Evolutionary conservation across 2,329 filamentous ascomycete species (phyloP).

Genomic region (Colletotrichum noveboracense): DNA sequence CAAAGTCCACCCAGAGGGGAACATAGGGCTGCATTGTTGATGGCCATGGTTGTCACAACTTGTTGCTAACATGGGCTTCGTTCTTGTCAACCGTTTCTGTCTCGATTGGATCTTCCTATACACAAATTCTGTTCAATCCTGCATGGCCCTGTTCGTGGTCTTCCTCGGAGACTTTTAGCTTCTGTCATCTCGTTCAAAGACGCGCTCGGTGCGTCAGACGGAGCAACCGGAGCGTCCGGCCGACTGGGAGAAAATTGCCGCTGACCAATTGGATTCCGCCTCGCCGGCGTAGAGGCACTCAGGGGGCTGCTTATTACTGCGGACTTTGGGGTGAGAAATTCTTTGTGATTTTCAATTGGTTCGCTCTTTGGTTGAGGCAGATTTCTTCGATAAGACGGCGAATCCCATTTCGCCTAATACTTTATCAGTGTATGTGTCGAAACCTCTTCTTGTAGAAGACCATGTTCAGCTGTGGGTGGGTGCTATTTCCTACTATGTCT

Average conservation of each 20-base stretch:
- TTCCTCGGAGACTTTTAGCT: neutral
- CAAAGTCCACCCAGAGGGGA: neutral
- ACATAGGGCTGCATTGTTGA: neutral
- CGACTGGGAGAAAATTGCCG: neutral
- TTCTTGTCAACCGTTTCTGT: neutral
- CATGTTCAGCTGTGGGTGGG: neutral
- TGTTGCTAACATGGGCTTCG: too few relatives aligned
- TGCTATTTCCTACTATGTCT: neutral
- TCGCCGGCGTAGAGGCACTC: neutral
- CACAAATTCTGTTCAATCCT: too few relatives aligned
- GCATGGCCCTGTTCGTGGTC: neutral
- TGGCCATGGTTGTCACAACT: neutral
- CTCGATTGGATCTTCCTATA: neutral
- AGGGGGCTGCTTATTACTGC: neutral
- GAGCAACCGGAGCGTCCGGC: neutral
- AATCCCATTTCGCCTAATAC: fast-evolving
- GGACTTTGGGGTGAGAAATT: neutral
- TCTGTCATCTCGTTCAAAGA: neutral
- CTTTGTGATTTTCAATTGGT: neutral
- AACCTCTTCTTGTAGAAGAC: fast-evolving
- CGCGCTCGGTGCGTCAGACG: neutral
- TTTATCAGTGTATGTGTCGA: fast-evolving
- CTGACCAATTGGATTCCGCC: neutral
- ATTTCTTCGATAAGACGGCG: neutral
- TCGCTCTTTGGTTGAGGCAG: neutral